Evolutionary conservation across 164 flowering plant species (phyloP), one percentile per base, ranked within the genome.

Genomic region (Vitis rotundifolia): DNA sequence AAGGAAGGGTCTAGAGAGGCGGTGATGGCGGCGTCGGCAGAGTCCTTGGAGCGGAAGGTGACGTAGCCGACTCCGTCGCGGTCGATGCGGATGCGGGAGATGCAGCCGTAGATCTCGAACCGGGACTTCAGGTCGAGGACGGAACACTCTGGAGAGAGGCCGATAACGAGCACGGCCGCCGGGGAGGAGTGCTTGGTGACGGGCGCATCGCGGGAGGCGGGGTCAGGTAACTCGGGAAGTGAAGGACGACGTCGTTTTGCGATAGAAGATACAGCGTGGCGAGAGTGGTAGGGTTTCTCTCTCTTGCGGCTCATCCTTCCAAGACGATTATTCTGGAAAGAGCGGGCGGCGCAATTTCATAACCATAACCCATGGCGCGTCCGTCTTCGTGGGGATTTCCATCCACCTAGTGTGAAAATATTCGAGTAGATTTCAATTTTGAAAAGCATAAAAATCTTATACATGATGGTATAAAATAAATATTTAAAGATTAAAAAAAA

Each of bases 61-160:
- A 94, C 53, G 71, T 77, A 83, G 44, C 88, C 97, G 49, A 83
- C 73, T 5, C 83, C 87, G 16, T 75, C 77, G 15, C 79, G 81
- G 70, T 91, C 93, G 71, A 94, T 84, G 18, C 91, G 86, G 75
- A 88, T 84, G 18, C 97, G 86, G 14, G 97, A 86, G 57, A 94
- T 83, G 14, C 80, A 51, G 13, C 97, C 97, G 76, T 88, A 92
- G 77, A 91, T 85, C 85, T 88, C 89, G 76, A 94, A 87, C 59
- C 95, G 83, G 18, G 97, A 85, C 63, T 92, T 92, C 52, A 91
- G 79, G 76, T 92, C 93, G 29, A 92, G 86, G 51, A 92, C 89
- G 2, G 93, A 88, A 82, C 90, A 86, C 29, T 69, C 78, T 0
- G 71, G 57, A 11, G 88, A 67, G 11, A 94, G 82, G 9, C 89